These are phyloP conservation scores for Rhododendron ferrugineum DNA, from an alignment of 148 eudicot genomes.

Conservation along the genomic window DNA sequence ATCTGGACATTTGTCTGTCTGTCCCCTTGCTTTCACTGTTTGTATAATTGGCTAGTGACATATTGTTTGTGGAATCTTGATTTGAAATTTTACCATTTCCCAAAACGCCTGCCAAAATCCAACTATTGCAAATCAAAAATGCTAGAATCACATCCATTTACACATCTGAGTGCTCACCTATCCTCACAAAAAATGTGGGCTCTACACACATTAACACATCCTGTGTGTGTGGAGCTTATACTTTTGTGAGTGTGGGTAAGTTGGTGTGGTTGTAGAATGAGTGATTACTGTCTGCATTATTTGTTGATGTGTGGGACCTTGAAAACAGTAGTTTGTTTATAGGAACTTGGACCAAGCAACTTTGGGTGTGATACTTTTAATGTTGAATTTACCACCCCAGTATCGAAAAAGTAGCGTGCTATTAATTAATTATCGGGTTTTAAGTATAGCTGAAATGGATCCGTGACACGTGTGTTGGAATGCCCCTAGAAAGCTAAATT, in stretches of 20 bases:
- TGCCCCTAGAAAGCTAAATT: neutral
- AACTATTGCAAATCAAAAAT: neutral
- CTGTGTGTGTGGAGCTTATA: too few species aligned
- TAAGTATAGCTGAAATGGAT: neutral
- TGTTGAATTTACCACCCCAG: neutral
- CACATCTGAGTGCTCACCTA: too few species aligned
- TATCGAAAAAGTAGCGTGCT: neutral
- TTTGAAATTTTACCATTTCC: neutral
- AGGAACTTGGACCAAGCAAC: neutral
- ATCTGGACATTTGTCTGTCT: too few species aligned
- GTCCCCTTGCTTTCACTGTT: neutral
- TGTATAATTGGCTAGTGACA: neutral
- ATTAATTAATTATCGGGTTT: neutral
- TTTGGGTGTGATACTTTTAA: neutral
- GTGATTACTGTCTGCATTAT: too few species aligned
- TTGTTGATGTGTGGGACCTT: neutral
- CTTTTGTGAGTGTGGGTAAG: too few species aligned
- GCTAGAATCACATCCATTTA: too few species aligned
- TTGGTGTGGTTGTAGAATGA: too few species aligned
- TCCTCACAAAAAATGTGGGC: too few species aligned
- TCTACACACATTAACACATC: too few species aligned
- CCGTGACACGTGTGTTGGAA: neutral
- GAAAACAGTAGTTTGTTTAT: neutral
- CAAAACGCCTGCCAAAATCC: neutral
- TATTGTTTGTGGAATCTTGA: neutral